A percentile compares a stretch with the other conserved stretches of the same genome.
phyloP scores from a whole-genome alignment of 2,329 filamentous ascomycete genomes.

The Cryphonectria carpinicola region DNA sequence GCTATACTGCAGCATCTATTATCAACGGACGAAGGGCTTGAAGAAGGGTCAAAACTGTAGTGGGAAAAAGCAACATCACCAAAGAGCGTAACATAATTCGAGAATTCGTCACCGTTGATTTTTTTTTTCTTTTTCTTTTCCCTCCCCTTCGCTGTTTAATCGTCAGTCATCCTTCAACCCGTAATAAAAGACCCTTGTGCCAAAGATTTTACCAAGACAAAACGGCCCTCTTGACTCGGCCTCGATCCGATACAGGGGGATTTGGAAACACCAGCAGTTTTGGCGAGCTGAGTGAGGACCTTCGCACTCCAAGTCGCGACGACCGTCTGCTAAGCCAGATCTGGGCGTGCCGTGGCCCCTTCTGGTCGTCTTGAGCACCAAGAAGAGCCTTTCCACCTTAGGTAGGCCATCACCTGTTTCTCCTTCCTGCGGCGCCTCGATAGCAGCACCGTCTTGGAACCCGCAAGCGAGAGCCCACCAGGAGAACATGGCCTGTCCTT shows the following conservation, averaged over 20 bases:
- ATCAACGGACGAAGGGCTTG: background rate
- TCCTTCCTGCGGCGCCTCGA: background rate
- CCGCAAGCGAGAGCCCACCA: background rate
- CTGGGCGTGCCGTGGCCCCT: background rate
- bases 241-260: background rate
- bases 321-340: background rate
- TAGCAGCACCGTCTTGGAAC: background rate
- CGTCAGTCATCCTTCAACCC: background rate
- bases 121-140: too few species aligned
- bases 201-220: background rate
- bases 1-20: constrained; percentile 6
- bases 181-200: background rate
- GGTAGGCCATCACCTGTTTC: background rate
- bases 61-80: constrained; percentile 9
- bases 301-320: background rate
- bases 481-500: background rate
- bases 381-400: background rate
- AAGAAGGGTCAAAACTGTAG: background rate
- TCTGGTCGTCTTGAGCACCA: background rate
- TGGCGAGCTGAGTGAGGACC: background rate
- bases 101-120: background rate
- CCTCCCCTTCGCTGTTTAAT: background rate
- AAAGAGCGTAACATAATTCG: background rate
- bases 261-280: constrained; percentile 1
- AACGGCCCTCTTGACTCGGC: background rate